Percentiles rank a stretch among this genome's conserved stretches.
phyloP scores from a whole-genome alignment of 345 rosid genomes.

The Populus deltoides region DNA sequence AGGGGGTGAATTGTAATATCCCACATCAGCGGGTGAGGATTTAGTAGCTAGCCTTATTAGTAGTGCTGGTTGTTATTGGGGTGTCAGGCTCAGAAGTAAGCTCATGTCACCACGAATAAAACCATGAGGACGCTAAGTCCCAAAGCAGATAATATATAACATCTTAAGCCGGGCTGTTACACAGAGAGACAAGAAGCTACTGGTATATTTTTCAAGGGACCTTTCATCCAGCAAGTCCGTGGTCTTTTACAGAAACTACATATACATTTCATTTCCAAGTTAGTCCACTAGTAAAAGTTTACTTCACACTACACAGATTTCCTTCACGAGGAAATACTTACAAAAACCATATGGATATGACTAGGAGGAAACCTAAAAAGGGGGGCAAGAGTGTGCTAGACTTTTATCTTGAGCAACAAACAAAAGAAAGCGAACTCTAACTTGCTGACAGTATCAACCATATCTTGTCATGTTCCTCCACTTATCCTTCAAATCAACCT shows the following conservation, averaged over 20 bases:
- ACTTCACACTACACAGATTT: background rate
- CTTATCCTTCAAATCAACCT: constrained; percentile 69
- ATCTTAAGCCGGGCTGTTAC: too few species aligned
- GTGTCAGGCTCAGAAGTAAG: too few species aligned
- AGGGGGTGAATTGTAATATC: too few species aligned
- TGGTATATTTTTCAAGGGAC: background rate
- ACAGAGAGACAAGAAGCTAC: background rate
- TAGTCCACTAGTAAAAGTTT: too few species aligned
- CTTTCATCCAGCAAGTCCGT: background rate
- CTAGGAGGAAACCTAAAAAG: background rate
- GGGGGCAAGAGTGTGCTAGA: background rate
- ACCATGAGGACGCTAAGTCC: too few species aligned
- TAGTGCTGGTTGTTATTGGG: too few species aligned
- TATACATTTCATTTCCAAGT: background rate
- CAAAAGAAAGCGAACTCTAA: background rate
- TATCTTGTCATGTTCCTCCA: constrained; percentile 56
- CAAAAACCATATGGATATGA: background rate
- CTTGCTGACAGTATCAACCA: background rate
- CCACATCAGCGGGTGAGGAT: too few species aligned
- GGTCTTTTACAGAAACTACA: background rate
- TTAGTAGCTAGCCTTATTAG: too few species aligned
- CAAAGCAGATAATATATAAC: too few species aligned
- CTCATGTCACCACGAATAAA: too few species aligned
- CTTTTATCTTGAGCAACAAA: background rate
- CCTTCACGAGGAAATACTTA: background rate